Conservation (phyloP, 768 basidiomycete species). For the Mycena vulgaris region DNA sequence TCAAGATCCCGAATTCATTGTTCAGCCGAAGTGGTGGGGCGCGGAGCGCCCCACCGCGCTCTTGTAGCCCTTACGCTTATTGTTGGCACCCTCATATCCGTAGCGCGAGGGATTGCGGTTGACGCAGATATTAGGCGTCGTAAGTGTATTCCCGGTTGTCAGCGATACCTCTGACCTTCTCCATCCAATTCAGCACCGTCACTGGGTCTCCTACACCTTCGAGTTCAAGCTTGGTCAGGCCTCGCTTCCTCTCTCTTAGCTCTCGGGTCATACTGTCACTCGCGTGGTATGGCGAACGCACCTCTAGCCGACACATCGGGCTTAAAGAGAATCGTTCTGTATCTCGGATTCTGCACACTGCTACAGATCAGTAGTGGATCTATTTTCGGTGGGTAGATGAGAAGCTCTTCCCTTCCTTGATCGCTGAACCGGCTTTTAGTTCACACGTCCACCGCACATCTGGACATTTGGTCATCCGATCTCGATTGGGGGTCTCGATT, state of each 20-base stretch:
- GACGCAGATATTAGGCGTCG: constrained; percentile 14
- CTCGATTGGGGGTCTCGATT: constrained; percentile 1
- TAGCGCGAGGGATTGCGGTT: constrained; percentile 13
- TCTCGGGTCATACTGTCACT: constrained; percentile 8
- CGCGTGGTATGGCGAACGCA: not conserved
- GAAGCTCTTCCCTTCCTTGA: too few relatives aligned
- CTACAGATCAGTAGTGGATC: constrained; percentile 31
- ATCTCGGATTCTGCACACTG: constrained; percentile 17
- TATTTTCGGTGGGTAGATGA: constrained; percentile 19
- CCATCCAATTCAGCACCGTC: constrained; percentile 19
- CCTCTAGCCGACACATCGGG: not conserved
- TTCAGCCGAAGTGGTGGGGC: too few relatives aligned
- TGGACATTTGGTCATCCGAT: not conserved
- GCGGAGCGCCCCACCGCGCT: too few relatives aligned
- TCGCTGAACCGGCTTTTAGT: not conserved
- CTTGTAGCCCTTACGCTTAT: constrained; percentile 15
- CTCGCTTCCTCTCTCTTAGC: constrained; percentile 14
- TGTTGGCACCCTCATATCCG: not conserved
- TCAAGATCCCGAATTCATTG: too few relatives aligned
- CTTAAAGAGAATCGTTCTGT: constrained; percentile 14
- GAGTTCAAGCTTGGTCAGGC: constrained; percentile 26
- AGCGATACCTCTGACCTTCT: not conserved
- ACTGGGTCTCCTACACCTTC: constrained; percentile 30
- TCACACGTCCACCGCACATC: not conserved
- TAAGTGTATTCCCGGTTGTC: not conserved